Percentiles rank a stretch among this genome's conserved stretches.
phyloP scores from a whole-genome alignment of 2,329 filamentous ascomycete species.

The Exserohilum turcica region DNA sequence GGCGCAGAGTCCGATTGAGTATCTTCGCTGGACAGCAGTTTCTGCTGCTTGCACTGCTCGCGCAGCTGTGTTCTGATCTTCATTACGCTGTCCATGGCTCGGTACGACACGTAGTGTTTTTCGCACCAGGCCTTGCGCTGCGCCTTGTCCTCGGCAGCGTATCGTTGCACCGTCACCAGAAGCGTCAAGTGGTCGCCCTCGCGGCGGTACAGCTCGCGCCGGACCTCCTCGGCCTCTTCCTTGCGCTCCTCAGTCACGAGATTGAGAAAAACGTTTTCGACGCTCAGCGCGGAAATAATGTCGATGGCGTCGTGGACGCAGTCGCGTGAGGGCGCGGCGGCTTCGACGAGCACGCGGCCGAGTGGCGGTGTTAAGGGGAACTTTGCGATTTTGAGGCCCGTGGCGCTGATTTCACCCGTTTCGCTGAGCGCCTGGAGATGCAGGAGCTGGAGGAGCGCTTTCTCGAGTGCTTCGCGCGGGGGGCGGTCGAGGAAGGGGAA shows the following conservation, averaged over 20 bases:
- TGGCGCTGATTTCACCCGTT: slow-evolving; percentile 71
- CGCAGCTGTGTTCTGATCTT: slow-evolving; percentile 67
- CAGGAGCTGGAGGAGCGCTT: slow-evolving; percentile 79
- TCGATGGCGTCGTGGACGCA: slow-evolving; percentile 86
- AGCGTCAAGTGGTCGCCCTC: slow-evolving; percentile 69
- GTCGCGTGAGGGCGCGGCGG: slow-evolving; percentile 69
- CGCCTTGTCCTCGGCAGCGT: slow-evolving; percentile 60
- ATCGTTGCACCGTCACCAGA: slow-evolving; percentile 64
- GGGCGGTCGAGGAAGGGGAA: slow-evolving; percentile 89
- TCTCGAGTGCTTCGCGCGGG: slow-evolving; percentile 75
- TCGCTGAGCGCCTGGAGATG: slow-evolving; percentile 77
- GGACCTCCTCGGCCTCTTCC: slow-evolving; percentile 61
- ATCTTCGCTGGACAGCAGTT: slow-evolving; percentile 39
- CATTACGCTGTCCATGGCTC: slow-evolving; percentile 70
- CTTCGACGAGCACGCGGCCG: slow-evolving; percentile 81
- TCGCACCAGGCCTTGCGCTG: slow-evolving; percentile 66
- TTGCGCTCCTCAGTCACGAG: slow-evolving; percentile 64
- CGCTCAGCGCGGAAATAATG: slow-evolving; percentile 71
- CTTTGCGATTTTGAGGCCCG: slow-evolving; percentile 77
- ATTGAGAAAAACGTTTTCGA: slow-evolving; percentile 67
- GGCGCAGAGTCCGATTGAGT: slow-evolving; percentile 17
- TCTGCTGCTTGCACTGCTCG: slow-evolving; percentile 59
- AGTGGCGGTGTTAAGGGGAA: slow-evolving; percentile 83
- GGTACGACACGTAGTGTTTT: slow-evolving; percentile 63
- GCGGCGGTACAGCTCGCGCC: slow-evolving; percentile 61